Conservation (phyloP, 2,329 filamentous ascomycete species). For the Spiromastix sp. region DNA sequence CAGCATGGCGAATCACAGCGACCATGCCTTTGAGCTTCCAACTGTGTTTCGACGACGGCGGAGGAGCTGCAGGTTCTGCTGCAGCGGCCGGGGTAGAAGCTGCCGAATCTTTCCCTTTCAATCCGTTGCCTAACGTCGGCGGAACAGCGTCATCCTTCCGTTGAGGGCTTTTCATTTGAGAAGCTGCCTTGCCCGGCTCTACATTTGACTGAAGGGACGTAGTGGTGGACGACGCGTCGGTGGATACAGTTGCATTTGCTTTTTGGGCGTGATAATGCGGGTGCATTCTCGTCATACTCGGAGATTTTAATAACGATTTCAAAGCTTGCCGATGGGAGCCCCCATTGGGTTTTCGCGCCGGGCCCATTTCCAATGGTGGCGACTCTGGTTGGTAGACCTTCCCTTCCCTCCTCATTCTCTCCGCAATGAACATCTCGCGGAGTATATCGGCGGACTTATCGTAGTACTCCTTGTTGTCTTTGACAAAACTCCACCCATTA, state of each 20-base stretch:
- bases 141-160: conserved; percentile 6
- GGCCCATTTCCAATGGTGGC: conserved; percentile 22
- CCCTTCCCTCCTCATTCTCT: conserved; percentile 44
- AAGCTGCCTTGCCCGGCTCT: not conserved
- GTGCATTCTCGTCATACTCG: conserved; percentile 52
- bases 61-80: conserved; percentile 40
- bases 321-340: conserved; percentile 40
- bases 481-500: conserved; percentile 99
- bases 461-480: conserved; percentile 98
- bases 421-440: conserved; percentile 75
- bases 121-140: not conserved
- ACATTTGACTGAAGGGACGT: not conserved
- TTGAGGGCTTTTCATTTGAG: conserved; percentile 16
- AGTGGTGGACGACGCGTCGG: conserved; percentile 25
- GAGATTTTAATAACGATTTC: conserved; percentile 53
- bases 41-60: conserved; percentile 71
- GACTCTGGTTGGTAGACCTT: conserved; percentile 24
- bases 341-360: conserved; percentile 28
- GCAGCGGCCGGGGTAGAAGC: conserved; percentile 15
- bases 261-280: conserved; percentile 35
- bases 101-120: conserved; percentile 2
- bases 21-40: conserved; percentile 99
- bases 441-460: conserved; percentile 81
- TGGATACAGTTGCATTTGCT: conserved; percentile 31
- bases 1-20: conserved; percentile 89